Evolutionary conservation across 129 eudicot species (phyloP).

Genomic region (Heracleum sosnowskyi): DNA sequence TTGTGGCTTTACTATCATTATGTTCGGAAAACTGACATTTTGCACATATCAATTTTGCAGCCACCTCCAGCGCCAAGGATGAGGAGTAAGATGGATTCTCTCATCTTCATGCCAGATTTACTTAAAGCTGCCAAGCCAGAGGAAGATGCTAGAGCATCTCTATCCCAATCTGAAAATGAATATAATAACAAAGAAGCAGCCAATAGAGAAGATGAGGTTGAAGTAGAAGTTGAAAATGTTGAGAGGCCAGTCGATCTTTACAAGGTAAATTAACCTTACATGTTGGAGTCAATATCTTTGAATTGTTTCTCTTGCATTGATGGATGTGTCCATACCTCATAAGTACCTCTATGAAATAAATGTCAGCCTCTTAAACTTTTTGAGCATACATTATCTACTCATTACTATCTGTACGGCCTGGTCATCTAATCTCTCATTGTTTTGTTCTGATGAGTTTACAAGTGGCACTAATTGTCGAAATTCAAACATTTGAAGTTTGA

Average conservation of each 20-base stretch:
- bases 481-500: neutral
- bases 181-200: constrained; percentile 23
- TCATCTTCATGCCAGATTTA: constrained; percentile 66
- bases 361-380: neutral
- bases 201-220: constrained; percentile 36
- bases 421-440: neutral
- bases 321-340: neutral
- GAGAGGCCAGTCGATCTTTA: constrained; percentile 99
- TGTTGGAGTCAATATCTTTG: neutral
- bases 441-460: neutral
- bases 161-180: constrained; percentile 16
- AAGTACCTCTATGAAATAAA: neutral
- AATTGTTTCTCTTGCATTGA: neutral
- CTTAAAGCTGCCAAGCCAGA: constrained; percentile 38
- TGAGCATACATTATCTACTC: neutral
- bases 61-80: constrained; percentile 84
- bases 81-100: constrained; percentile 91
- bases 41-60: constrained; percentile 28
- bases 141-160: constrained; percentile 23
- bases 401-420: neutral
- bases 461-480: neutral
- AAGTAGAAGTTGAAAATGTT: constrained; percentile 68
- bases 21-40: neutral
- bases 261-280: constrained; percentile 41
- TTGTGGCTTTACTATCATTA: neutral